phyloP scores from a whole-genome alignment of 441 rosid genomes.

The Syzygium syzygioides region DNA sequence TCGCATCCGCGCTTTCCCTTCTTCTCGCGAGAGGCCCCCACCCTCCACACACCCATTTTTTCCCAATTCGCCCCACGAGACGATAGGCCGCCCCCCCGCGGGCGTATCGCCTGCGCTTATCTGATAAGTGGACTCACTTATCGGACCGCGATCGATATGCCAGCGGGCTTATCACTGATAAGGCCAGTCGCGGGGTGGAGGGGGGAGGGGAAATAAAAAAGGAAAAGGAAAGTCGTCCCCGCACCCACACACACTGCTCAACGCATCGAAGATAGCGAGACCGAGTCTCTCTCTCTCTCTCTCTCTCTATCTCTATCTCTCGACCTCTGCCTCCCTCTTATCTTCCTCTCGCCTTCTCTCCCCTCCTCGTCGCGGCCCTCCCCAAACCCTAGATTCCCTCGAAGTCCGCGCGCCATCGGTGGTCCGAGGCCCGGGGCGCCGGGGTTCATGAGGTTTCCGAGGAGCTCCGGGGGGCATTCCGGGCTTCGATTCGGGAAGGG shows the following conservation, averaged over 20 bases:
- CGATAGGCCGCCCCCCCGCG: neutral
- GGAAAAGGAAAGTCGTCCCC: slow-evolving; percentile 14
- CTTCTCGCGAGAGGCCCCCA: neutral
- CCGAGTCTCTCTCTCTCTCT: slow-evolving; percentile 29
- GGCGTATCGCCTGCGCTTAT: accelerated
- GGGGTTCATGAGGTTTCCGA: neutral
- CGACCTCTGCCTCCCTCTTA: neutral
- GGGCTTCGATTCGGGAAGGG: neutral
- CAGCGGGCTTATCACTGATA: accelerated
- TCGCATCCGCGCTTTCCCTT: slow-evolving; percentile 50
- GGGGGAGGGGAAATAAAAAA: neutral
- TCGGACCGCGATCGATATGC: neutral
- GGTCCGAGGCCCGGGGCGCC: neutral
- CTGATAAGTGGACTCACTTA: accelerated
- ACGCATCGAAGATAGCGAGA: slow-evolving; percentile 87
- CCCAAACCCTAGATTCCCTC: slow-evolving; percentile 3
- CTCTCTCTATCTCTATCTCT: neutral
- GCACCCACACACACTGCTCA: slow-evolving; percentile 22
- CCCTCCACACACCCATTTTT: neutral
- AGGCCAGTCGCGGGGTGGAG: slow-evolving; percentile 19
- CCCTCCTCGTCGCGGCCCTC: neutral
- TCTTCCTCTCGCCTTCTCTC: neutral
- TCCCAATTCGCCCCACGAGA: slow-evolving; percentile 20
- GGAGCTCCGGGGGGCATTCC: neutral
- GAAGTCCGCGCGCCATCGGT: neutral